Percentiles rank a stretch among this genome's conserved stretches.
phyloP scores from a whole-genome alignment of 345 rosid species.

The Bretschneidera sinensis region DNA sequence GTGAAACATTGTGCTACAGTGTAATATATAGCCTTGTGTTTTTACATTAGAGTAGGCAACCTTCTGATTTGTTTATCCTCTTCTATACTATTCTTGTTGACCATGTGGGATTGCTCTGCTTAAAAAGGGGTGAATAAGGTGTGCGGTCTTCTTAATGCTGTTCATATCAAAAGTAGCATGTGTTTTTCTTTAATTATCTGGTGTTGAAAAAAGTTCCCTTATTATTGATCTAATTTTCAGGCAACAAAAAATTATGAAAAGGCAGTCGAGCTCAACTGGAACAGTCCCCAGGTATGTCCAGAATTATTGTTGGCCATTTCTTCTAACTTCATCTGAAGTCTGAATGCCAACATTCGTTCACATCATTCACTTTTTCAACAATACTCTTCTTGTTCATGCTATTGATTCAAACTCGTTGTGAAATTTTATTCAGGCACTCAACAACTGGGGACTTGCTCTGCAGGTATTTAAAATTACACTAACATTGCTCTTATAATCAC shows the following conservation, averaged over 20 bases:
- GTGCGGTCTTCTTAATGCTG: not conserved
- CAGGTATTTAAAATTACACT: slow-evolving; percentile 48
- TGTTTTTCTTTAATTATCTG: no score
- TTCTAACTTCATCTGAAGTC: slow-evolving; percentile 12
- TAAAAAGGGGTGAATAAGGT: no score
- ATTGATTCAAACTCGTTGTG: slow-evolving; percentile 10
- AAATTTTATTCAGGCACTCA: slow-evolving; percentile 70
- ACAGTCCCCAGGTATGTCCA: slow-evolving; percentile 86
- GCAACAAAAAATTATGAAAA: slow-evolving; percentile 92
- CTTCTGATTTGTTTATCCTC: no score
- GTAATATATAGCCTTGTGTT: no score
- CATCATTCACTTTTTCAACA: not conserved
- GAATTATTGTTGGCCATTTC: slow-evolving; percentile 5
- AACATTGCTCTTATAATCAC: not conserved
- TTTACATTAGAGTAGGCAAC: no score
- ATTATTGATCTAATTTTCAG: slow-evolving; percentile 41
- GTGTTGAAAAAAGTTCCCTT: no score
- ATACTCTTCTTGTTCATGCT: slow-evolving; percentile 4
- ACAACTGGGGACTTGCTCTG: slow-evolving; percentile 97
- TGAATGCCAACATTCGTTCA: not conserved
- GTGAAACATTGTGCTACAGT: no score
- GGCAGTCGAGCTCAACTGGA: slow-evolving; percentile 97
- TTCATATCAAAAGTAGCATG: not conserved
- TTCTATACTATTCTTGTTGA: no score
- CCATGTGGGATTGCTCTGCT: no score